phyloP scores from a whole-genome alignment of 2,329 filamentous ascomycete genomes.

The Scedosporium minutisporum region DNA sequence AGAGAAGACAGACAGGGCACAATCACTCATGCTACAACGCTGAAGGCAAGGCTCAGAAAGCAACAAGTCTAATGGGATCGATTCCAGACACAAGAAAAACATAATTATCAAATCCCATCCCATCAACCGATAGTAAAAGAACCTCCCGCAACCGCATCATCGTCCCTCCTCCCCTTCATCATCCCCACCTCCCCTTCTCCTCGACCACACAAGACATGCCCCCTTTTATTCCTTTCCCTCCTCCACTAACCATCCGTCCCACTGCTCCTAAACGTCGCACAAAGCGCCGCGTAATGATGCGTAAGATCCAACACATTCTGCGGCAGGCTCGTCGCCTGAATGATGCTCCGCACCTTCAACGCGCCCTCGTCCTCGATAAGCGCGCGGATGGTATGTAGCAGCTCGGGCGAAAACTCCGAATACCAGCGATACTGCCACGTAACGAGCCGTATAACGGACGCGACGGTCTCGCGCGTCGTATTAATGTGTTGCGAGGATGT shows the following conservation, averaged over 20 bases:
- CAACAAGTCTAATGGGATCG: too few species aligned
- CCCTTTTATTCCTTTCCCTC: not conserved
- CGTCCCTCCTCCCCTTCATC: not conserved
- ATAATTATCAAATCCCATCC: too few species aligned
- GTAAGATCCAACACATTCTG: slow-evolving; percentile 90
- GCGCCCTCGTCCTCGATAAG: slow-evolving; percentile 96
- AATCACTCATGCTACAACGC: too few species aligned
- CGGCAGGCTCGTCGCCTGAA: slow-evolving; percentile 88
- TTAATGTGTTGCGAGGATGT: not conserved
- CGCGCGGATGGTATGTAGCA: slow-evolving; percentile 79
- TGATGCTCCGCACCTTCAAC: slow-evolving; percentile 93
- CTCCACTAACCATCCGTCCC: slow-evolving; percentile 68
- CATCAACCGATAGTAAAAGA: too few species aligned
- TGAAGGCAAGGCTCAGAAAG: too few species aligned
- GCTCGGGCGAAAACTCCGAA: slow-evolving; percentile 91
- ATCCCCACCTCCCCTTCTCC: not conserved
- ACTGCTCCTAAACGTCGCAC: slow-evolving; percentile 88
- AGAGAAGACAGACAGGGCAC: too few species aligned
- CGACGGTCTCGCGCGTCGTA: slow-evolving; percentile 65
- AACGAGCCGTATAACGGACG: slow-evolving; percentile 79
- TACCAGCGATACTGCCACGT: slow-evolving; percentile 99
- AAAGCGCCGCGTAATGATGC: slow-evolving; percentile 90
- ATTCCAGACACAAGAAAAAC: too few species aligned
- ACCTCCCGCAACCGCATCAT: too few species aligned
- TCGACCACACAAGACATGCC: not conserved